These are phyloP conservation scores for Ulota crispa DNA, from an alignment of 225 moss, liverwort and hornwort genomes.

Conservation along the genomic window DNA sequence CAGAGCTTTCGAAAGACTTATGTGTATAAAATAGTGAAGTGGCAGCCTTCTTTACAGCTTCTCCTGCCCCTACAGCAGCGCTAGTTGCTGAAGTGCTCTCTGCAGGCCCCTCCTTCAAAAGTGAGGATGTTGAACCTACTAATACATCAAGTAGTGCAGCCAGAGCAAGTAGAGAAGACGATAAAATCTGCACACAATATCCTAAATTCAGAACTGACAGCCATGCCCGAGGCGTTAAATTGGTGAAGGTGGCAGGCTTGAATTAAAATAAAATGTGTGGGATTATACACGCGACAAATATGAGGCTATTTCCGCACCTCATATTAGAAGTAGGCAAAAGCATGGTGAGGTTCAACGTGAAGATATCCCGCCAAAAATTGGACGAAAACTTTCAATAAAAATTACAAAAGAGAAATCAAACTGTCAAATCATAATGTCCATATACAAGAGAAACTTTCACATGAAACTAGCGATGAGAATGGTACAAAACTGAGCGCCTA, in stretches of 20 bases:
- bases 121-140: constrained; percentile 60
- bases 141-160: constrained; percentile 94
- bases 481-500: not conserved
- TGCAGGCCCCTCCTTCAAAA: constrained; percentile 57
- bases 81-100: constrained; percentile 34
- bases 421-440: not conserved
- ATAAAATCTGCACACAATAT: constrained; percentile 72
- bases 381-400: constrained; percentile 7
- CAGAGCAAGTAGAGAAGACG: constrained; percentile 89
- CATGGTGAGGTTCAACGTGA: not conserved
- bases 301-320: not conserved
- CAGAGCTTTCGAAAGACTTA: constrained; percentile 61
- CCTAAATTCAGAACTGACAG: constrained; percentile 29
- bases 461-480: not conserved
- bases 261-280: not conserved
- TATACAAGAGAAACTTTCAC: not conserved
- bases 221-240: not conserved
- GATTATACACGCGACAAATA: not conserved
- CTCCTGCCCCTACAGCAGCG: constrained; percentile 48
- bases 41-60: constrained; percentile 63
- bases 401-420: not conserved
- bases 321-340: not conserved
- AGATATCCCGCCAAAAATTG: not conserved
- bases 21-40: constrained; percentile 61
- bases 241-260: constrained; percentile 3